Evolutionary conservation across 73 alveolate genomes (phyloP).

Genomic region (Blepharisma japonicum): DNA sequence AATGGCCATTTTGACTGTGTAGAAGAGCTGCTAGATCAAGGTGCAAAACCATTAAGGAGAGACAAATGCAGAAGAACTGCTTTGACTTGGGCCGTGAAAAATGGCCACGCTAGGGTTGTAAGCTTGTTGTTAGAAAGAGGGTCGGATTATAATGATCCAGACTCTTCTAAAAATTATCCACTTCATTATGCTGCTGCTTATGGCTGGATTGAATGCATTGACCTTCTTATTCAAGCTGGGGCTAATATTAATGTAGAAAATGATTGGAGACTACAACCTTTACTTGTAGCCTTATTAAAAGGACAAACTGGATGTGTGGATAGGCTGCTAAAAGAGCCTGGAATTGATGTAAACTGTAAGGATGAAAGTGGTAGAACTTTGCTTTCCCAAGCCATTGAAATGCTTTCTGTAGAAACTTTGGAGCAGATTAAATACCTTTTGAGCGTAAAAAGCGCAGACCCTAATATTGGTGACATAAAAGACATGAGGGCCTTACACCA

Average conservation of each 20-base stretch:
- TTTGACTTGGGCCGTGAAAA: constrained; percentile 87
- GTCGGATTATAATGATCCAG: constrained; percentile 79
- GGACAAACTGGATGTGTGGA: constrained; percentile 84
- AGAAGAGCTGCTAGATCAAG: constrained; percentile 72
- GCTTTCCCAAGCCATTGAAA: constrained; percentile 66
- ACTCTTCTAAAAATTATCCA: constrained; percentile 86
- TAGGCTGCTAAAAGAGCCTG: constrained; percentile 65
- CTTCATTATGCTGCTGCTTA: constrained; percentile 96
- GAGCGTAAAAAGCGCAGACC: constrained; percentile 81
- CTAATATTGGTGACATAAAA: constrained; percentile 74
- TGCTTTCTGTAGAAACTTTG: constrained; percentile 59
- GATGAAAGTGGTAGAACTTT: constrained; percentile 92
- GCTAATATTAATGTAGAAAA: constrained; percentile 88
- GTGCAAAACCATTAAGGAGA: constrained; percentile 72
- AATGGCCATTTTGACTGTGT: constrained; percentile 84
- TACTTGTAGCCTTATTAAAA: constrained; percentile 86
- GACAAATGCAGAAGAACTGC: constrained; percentile 90
- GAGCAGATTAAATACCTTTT: constrained; percentile 73
- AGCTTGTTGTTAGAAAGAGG: constrained; percentile 78
- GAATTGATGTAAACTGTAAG: constrained; percentile 87
- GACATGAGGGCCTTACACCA: constrained; percentile 84
- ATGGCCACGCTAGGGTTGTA: constrained; percentile 83
- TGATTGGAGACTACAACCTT: constrained; percentile 93
- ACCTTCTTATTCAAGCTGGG: constrained; percentile 81
- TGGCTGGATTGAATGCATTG: constrained; percentile 83